phyloP scores from a whole-genome alignment of 2,329 filamentous ascomycete species.

The Colletotrichum melonis region DNA sequence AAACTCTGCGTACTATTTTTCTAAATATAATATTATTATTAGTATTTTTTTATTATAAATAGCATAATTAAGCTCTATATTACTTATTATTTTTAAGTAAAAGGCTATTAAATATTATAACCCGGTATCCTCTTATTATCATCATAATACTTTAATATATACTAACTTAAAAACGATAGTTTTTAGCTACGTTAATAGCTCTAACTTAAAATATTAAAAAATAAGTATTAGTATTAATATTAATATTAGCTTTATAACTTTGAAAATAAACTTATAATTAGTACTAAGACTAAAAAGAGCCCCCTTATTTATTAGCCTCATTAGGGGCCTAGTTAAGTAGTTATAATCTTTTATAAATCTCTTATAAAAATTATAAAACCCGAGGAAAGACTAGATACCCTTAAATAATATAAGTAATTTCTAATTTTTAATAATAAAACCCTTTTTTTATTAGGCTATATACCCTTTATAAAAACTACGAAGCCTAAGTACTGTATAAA shows the following conservation, averaged over 20 bases:
- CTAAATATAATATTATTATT: too few species aligned
- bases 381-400: fast-evolving
- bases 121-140: fast-evolving
- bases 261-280: fast-evolving
- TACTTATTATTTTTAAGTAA: too few species aligned
- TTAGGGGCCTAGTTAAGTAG: fast-evolving
- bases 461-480: fast-evolving
- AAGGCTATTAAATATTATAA: too few species aligned
- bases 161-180: fast-evolving
- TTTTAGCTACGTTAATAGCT: fast-evolving
- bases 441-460: too few species aligned
- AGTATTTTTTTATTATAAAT: too few species aligned
- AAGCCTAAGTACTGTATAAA: too few species aligned
- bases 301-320: fast-evolving
- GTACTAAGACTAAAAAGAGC: fast-evolving
- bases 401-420: too few species aligned
- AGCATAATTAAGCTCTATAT: fast-evolving
- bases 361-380: too few species aligned
- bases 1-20: fast-evolving
- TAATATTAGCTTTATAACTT: too few species aligned
- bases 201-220: fast-evolving
- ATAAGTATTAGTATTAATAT: too few species aligned
- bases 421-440: fast-evolving
- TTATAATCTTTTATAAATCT: too few species aligned
- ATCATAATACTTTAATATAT: fast-evolving